phyloP scores from a whole-genome alignment of 768 basidiomycete species.

The Amanita molliuscula region DNA sequence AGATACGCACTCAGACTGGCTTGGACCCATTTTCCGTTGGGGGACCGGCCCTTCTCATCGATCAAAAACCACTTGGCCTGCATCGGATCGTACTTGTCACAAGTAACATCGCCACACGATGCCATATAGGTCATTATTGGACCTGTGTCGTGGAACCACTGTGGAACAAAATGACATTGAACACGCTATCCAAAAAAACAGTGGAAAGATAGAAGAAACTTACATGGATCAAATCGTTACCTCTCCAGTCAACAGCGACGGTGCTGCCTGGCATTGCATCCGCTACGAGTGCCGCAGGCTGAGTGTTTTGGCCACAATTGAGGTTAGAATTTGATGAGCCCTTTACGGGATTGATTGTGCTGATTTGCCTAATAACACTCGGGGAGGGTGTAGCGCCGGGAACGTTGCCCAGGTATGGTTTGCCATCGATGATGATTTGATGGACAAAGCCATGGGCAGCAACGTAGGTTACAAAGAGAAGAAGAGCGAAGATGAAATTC shows the following conservation, averaged over 20 bases:
- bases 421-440: slow-evolving; percentile 28
- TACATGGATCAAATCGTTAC: slow-evolving; percentile 15
- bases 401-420: slow-evolving; percentile 24
- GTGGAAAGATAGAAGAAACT: neutral
- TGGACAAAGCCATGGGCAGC: slow-evolving; percentile 36
- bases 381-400: slow-evolving; percentile 16
- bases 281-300: slow-evolving; percentile 32
- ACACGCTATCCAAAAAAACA: neutral
- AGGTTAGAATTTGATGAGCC: slow-evolving; percentile 29
- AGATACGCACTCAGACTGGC: neutral
- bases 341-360: slow-evolving; percentile 27
- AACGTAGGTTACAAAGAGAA: slow-evolving; percentile 24
- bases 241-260: slow-evolving; percentile 33
- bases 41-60: slow-evolving; percentile 23
- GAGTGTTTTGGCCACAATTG: slow-evolving; percentile 36
- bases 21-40: slow-evolving; percentile 13
- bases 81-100: slow-evolving; percentile 31
- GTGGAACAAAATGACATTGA: neutral
- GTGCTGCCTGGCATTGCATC: slow-evolving; percentile 35
- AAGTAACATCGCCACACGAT: slow-evolving; percentile 29
- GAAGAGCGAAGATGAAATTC: slow-evolving; percentile 22
- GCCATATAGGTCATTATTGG: slow-evolving; percentile 29
- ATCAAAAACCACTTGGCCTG: slow-evolving; percentile 49
- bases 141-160: slow-evolving; percentile 19
- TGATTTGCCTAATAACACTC: slow-evolving; percentile 33